These are phyloP conservation scores for Cystobasidium tubakii DNA, from an alignment of 768 basidiomycete species.

Conservation along the genomic window DNA sequence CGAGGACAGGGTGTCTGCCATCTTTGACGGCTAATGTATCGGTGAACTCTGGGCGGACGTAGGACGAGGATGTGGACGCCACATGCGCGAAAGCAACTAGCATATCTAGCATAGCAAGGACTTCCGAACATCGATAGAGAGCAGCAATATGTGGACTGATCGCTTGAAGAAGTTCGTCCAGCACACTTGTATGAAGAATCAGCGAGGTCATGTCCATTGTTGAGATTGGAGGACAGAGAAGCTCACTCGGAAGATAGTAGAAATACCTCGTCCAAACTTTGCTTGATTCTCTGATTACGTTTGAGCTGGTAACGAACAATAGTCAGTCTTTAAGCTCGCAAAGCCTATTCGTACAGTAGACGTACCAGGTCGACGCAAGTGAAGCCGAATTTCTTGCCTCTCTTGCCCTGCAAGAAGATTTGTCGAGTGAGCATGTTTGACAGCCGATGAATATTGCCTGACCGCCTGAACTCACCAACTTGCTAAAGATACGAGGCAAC, in stretches of 20 bases:
- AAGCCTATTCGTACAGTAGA: too few relatives aligned
- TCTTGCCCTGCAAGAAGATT: conserved; percentile 40
- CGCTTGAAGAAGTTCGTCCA: conserved; percentile 15
- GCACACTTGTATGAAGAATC: background rate
- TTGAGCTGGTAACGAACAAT: conserved; percentile 36
- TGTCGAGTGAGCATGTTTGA: background rate
- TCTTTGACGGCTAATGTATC: conserved; percentile 37
- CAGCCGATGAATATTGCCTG: background rate
- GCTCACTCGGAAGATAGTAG: conserved; percentile 72
- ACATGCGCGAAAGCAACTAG: conserved; percentile 55
- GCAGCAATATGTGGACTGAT: conserved; percentile 63
- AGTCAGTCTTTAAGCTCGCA: too few relatives aligned
- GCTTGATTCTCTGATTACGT: conserved; percentile 67
- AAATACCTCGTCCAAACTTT: conserved; percentile 81
- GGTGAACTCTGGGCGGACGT: conserved; percentile 39
- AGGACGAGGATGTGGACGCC: background rate
- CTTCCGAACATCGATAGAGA: conserved; percentile 85
- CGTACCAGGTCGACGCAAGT: conserved; percentile 42
- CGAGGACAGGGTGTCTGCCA: conserved; percentile 38
- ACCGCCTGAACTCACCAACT: conserved; percentile 53
- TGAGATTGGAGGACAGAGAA: background rate
- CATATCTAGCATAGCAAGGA: conserved; percentile 83
- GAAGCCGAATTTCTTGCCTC: conserved; percentile 43
- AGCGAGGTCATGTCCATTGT: background rate
- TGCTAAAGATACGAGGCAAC: conserved; percentile 67